Evolutionary conservation across 1,139 yeast genomes (phyloP).

Genomic region (Dujonia santamariae): DNA sequence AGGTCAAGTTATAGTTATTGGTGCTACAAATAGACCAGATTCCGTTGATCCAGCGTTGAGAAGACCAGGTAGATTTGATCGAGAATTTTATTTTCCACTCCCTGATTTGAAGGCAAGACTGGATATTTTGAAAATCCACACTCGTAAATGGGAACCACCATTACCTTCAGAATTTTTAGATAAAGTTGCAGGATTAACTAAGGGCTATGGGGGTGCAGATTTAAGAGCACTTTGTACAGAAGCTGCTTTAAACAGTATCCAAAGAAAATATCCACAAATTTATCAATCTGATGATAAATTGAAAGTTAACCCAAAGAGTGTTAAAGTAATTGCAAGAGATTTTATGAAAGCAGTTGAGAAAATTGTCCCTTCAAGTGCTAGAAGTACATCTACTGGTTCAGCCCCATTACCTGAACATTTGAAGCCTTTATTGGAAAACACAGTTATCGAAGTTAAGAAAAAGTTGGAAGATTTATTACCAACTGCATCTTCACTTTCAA

Average conservation of each 20-base stretch:
- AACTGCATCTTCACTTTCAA: slow-evolving; percentile 35
- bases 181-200: slow-evolving; percentile 75
- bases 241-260: slow-evolving; percentile 89
- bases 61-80: slow-evolving; percentile 95
- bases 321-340: slow-evolving; percentile 79
- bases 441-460: slow-evolving; percentile 44
- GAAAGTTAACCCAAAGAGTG: slow-evolving; percentile 64
- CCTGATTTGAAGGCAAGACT: slow-evolving; percentile 82
- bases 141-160: slow-evolving; percentile 85
- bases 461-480: slow-evolving; percentile 66
- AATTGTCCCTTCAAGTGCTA: slow-evolving; percentile 88
- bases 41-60: slow-evolving; percentile 96
- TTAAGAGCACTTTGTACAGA: slow-evolving; percentile 92
- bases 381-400: slow-evolving; percentile 74
- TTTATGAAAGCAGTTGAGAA: slow-evolving; percentile 84
- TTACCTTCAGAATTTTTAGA: slow-evolving; percentile 55
- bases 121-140: slow-evolving; percentile 78
- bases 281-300: slow-evolving; percentile 76
- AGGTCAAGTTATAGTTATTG: slow-evolving; percentile 96
- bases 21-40: slow-evolving; percentile 98
- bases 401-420: slow-evolving; percentile 78
- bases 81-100: slow-evolving; percentile 93
- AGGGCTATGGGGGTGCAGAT: slow-evolving; percentile 99
- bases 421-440: slow-evolving; percentile 54
- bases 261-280: slow-evolving; percentile 90